Percentiles rank a stretch among this genome's conserved stretches.
phyloP scores from a whole-genome alignment of 805 yeast genomes.

The Metschnikowia picachoensis region DNA sequence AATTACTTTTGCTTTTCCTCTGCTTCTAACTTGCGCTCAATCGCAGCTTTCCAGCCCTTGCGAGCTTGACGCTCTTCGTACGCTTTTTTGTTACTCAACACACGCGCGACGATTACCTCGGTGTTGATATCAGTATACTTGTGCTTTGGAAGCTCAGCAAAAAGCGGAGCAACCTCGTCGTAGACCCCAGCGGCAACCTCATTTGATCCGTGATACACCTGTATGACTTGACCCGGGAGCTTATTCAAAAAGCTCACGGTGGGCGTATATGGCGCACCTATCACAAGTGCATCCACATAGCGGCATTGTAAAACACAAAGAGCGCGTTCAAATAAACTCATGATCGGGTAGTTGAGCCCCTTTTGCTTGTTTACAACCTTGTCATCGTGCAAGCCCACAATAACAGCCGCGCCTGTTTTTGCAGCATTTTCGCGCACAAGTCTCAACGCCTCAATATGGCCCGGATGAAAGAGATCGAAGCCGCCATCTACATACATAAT shows the following conservation, averaged over 20 bases:
- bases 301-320: slow-evolving; percentile 85
- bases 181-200: slow-evolving; percentile 31
- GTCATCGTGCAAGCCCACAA: slow-evolving; percentile 70
- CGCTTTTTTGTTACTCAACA: slow-evolving; percentile 58
- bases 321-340: slow-evolving; percentile 83
- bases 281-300: slow-evolving; percentile 73
- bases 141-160: slow-evolving; percentile 47
- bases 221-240: slow-evolving; percentile 36
- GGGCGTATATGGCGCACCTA: slow-evolving; percentile 64
- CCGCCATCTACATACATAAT: slow-evolving; percentile 71
- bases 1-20: slow-evolving; percentile 14
- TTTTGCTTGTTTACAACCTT: slow-evolving; percentile 48
- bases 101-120: slow-evolving; percentile 70
- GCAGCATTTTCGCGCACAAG: slow-evolving; percentile 40
- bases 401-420: slow-evolving; percentile 41
- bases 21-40: slow-evolving; percentile 28
- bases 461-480: slow-evolving; percentile 91
- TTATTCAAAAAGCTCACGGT: slow-evolving; percentile 34
- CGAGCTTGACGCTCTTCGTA: slow-evolving; percentile 84
- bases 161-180: slow-evolving; percentile 33
- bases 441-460: slow-evolving; percentile 75
- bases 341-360: slow-evolving; percentile 72
- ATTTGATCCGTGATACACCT: slow-evolving; percentile 61
- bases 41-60: slow-evolving; percentile 76
- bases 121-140: slow-evolving; percentile 63